phyloP scores from a whole-genome alignment of 768 basidiomycete species.

The Trametes gibbosa region DNA sequence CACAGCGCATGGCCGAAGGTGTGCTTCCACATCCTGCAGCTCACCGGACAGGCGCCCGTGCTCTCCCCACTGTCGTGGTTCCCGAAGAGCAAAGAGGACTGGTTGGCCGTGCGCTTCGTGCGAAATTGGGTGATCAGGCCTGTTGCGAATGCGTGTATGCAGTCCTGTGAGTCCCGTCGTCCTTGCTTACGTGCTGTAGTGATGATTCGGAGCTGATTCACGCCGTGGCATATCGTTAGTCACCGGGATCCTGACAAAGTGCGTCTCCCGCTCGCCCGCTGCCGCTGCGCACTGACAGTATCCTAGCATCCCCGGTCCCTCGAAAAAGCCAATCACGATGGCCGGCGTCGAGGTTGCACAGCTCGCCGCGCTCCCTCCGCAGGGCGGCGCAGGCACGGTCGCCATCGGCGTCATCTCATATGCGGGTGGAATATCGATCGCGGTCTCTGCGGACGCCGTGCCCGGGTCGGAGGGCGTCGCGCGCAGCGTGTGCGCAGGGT shows the following conservation, averaged over 20 bases:
- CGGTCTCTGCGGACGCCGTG: conserved; percentile 23
- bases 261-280: not conserved
- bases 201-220: no score
- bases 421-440: conserved; percentile 24
- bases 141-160: conserved; percentile 12
- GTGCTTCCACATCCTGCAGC: conserved; percentile 19
- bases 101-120: conserved; percentile 1
- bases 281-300: not conserved
- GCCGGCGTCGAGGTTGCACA: conserved; percentile 21
- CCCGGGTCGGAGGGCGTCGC: conserved; percentile 20
- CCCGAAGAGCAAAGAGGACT: conserved; percentile 6
- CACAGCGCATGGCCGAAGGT: conserved; percentile 20
- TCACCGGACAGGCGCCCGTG: conserved; percentile 22
- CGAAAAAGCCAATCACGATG: conserved; percentile 22
- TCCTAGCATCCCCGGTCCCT: conserved; percentile 23
- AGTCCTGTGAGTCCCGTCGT: conserved; percentile 16
- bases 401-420: conserved; percentile 28
- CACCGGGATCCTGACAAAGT: conserved; percentile 24
- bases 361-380: conserved; percentile 24
- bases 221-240: not conserved
- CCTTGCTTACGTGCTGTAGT: no score
- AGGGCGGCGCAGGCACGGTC: conserved; percentile 25
- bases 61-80: conserved; percentile 20
- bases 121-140: conserved; percentile 16
- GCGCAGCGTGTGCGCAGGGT: conserved; percentile 20